Conservation (phyloP, 1,139 yeast genomes). For the Kodamaea ohmeri region DNA sequence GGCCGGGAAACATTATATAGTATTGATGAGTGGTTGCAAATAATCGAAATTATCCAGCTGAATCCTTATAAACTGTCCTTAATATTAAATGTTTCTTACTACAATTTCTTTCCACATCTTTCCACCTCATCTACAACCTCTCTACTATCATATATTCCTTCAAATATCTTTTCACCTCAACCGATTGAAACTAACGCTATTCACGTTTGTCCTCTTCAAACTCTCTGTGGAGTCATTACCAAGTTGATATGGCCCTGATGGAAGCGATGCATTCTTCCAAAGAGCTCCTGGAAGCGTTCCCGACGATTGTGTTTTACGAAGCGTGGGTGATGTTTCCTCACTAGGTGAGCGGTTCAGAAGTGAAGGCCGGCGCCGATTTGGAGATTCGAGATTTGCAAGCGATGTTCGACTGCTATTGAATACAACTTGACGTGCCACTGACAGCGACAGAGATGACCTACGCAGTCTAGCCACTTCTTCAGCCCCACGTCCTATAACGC, state of each 20-base stretch:
- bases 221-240: conserved; percentile 14
- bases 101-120: too few species aligned
- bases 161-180: conserved; percentile 19
- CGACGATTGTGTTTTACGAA: conserved; percentile 18
- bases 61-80: too few species aligned
- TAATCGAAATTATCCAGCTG: too few species aligned
- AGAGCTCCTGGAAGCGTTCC: conserved; percentile 14
- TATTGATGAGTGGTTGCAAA: too few species aligned
- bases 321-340: conserved; percentile 12
- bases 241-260: conserved; percentile 2
- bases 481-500: conserved; percentile 9
- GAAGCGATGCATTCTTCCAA: background rate
- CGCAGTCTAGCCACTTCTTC: conserved; percentile 9
- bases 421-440: conserved; percentile 34
- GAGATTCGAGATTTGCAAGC: conserved; percentile 13
- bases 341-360: conserved; percentile 13
- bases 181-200: conserved; percentile 34
- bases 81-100: background rate
- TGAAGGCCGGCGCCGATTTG: conserved; percentile 15
- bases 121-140: background rate
- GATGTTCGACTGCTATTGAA: conserved; percentile 24
- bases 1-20: too few species aligned
- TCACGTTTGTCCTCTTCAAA: conserved; percentile 14
- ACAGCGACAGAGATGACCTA: conserved; percentile 27
- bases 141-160: background rate